A percentile compares a stretch with the other conserved stretches of the same genome.
phyloP scores from a whole-genome alignment of 768 basidiomycete genomes.

The Lepiota brunneoincarnata region DNA sequence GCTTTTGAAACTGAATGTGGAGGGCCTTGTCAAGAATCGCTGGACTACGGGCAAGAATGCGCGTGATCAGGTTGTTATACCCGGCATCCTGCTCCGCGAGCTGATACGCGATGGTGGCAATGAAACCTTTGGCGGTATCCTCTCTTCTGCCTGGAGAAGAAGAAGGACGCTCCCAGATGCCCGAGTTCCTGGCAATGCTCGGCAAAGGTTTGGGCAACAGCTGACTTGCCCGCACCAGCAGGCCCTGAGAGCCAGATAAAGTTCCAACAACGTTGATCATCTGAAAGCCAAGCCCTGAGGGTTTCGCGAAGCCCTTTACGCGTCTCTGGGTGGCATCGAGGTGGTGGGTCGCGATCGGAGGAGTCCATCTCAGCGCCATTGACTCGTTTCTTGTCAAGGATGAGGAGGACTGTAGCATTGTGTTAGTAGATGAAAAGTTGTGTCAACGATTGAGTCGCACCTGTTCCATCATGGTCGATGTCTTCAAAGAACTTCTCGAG shows the following conservation, averaged over 20 bases:
- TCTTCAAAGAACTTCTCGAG: neutral
- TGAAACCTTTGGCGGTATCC: neutral
- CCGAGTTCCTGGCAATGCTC: neutral
- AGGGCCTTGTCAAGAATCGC: neutral
- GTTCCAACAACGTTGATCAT: neutral
- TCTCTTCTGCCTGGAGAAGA: neutral
- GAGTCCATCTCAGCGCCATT: neutral
- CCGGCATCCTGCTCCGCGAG: neutral
- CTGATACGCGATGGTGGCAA: slow-evolving; percentile 3
- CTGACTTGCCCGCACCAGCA: slow-evolving; percentile 9
- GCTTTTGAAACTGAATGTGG: neutral
- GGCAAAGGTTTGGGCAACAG: slow-evolving; percentile 8
- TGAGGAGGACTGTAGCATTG: too few species aligned
- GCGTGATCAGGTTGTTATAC: neutral
- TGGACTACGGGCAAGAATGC: neutral
- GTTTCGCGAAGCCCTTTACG: neutral
- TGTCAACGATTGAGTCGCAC: neutral
- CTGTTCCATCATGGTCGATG: neutral
- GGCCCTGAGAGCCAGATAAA: neutral
- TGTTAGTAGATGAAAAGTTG: neutral
- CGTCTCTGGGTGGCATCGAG: neutral
- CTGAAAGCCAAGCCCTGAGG: neutral
- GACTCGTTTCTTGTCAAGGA: too few species aligned
- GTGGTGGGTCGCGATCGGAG: neutral
- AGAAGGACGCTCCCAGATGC: slow-evolving; percentile 6